phyloP scores from a whole-genome alignment of 305 asterid genomes.

The Nicotiana rustica region DNA sequence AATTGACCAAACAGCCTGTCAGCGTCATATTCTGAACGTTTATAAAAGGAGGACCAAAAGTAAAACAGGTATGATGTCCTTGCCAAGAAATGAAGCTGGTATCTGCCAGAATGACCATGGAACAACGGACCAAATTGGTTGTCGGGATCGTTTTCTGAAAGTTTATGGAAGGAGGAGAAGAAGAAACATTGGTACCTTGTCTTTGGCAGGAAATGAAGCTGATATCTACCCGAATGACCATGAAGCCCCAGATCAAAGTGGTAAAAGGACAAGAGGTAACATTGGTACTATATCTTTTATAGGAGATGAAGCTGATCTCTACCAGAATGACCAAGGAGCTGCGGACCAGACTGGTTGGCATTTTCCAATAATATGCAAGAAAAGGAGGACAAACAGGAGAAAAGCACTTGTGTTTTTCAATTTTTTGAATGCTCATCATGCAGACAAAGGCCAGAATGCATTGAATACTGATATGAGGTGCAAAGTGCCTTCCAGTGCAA shows the following conservation, averaged over 20 bases:
- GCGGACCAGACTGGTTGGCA: too few relatives aligned
- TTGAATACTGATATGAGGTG: conserved; percentile 10
- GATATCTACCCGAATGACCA: conserved; percentile 23
- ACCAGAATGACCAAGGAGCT: too few relatives aligned
- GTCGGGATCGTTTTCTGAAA: conserved; percentile 19
- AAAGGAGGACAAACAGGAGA: conserved; percentile 40
- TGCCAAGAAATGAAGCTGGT: conserved; percentile 24
- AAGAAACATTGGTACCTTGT: not conserved
- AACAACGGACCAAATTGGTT: not conserved
- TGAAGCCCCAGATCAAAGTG: not conserved
- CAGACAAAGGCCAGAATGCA: conserved; percentile 28
- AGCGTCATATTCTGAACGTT: conserved; percentile 25
- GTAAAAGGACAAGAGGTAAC: not conserved
- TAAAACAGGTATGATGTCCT: conserved; percentile 14
- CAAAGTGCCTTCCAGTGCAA: conserved; percentile 19
- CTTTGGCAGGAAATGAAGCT: conserved; percentile 27
- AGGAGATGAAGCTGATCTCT: not conserved
- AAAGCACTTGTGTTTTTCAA: conserved; percentile 30
- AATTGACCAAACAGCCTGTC: not conserved
- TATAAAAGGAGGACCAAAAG: not conserved
- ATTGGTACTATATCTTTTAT: not conserved
- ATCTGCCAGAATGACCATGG: not conserved
- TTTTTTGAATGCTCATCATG: conserved; percentile 1
- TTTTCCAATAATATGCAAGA: conserved; percentile 42
- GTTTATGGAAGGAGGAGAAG: conserved; percentile 26